Evolutionary conservation across 1,139 yeast species (phyloP).

Genomic region (Waltiozyma sp.): DNA sequence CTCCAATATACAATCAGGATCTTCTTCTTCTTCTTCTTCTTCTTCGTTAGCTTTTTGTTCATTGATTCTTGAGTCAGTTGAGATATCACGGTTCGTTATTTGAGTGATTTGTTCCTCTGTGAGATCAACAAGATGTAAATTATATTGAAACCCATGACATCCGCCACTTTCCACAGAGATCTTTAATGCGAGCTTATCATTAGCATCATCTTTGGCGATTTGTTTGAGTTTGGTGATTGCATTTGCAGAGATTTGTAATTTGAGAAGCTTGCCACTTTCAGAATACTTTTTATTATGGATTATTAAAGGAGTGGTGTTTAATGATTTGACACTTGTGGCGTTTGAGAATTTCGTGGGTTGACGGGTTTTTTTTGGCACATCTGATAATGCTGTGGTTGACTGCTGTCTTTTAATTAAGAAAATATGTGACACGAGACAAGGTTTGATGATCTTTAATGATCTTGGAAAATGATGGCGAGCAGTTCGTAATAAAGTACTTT

Average conservation of each 20-base stretch:
- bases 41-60: too few species aligned
- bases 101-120: background rate
- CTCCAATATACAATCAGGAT: slow-evolving; percentile 43
- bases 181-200: slow-evolving; percentile 53
- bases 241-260: slow-evolving; percentile 30
- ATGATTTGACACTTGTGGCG: background rate
- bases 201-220: slow-evolving; percentile 46
- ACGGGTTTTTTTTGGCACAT: background rate
- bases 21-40: slow-evolving; percentile 22
- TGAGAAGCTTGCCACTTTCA: slow-evolving; percentile 19
- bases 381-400: too few species aligned
- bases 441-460: too few species aligned
- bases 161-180: slow-evolving; percentile 95
- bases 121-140: slow-evolving; percentile 39
- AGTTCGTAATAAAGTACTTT: too few species aligned
- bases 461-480: too few species aligned
- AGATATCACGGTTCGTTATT: slow-evolving; percentile 14
- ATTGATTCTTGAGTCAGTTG: too few species aligned
- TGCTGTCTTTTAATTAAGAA: too few species aligned
- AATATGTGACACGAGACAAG: too few species aligned
- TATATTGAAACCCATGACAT: slow-evolving; percentile 95
- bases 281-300: slow-evolving; percentile 17
- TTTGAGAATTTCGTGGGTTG: background rate
- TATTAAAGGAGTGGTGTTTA: slow-evolving; percentile 3
- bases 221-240: slow-evolving; percentile 43